Percentiles rank a stretch among this genome's conserved stretches.
These are phyloP conservation scores for Aspergillus ochraceus DNA, from an alignment of 2,329 filamentous ascomycete species.

Conservation along the genomic window DNA sequence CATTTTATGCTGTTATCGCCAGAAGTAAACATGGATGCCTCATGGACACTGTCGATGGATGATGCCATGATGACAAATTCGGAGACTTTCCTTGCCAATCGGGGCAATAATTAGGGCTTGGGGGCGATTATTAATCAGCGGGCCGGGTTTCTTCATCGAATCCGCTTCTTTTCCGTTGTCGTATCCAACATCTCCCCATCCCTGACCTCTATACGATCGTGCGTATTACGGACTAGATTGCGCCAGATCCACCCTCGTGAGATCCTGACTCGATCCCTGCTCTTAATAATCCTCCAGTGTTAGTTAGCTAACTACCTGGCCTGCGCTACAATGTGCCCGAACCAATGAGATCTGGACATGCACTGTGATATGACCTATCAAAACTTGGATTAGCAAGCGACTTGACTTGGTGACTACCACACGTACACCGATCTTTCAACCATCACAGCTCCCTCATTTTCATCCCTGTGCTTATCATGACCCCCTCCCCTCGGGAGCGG, in stretches of 20 bases:
- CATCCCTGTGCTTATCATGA: not conserved
- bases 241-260: not conserved
- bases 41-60: not conserved
- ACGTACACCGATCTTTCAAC: not conserved
- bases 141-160: not conserved
- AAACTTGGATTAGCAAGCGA: not conserved
- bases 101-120: not conserved
- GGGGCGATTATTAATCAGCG: too few relatives aligned
- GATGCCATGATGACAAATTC: not conserved
- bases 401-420: not conserved
- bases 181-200: not conserved
- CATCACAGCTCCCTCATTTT: not conserved
- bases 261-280: not conserved
- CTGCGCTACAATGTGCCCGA: not conserved
- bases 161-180: not conserved
- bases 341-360: not conserved
- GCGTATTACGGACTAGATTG: not conserved
- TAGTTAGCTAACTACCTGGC: not conserved
- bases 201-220: too few relatives aligned
- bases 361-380: not conserved
- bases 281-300: not conserved
- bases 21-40: not conserved
- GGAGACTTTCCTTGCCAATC: not conserved
- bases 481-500: conserved; percentile 9
- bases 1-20: not conserved